These are phyloP conservation scores for Zygoascus hellenicus DNA, from an alignment of 1,139 yeast genomes.

Conservation along the genomic window DNA sequence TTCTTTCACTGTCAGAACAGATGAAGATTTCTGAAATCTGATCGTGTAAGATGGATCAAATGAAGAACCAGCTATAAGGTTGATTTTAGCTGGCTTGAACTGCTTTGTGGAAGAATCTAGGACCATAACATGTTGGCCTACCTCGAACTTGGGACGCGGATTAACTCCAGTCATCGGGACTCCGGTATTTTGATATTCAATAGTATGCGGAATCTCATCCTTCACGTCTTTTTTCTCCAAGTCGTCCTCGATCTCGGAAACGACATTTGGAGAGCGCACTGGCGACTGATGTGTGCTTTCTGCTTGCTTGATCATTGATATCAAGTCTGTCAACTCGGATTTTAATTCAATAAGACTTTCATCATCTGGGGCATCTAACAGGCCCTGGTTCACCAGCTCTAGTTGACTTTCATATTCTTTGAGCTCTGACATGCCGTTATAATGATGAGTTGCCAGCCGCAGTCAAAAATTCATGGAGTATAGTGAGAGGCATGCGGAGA, in stretches of 20 bases:
- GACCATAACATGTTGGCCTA: conserved; percentile 7
- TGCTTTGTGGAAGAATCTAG: conserved; percentile 26
- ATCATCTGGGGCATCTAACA: conserved; percentile 31
- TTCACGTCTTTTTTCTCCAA: too few species aligned
- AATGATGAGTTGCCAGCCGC: not conserved
- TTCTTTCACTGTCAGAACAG: conserved; percentile 27
- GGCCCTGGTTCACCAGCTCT: conserved; percentile 28
- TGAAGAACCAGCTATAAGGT: conserved; percentile 29
- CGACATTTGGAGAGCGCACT: not conserved
- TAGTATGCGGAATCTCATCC: too few species aligned
- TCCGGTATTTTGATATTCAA: too few species aligned
- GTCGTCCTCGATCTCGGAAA: not conserved
- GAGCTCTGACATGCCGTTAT: conserved; percentile 26
- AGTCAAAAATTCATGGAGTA: too few species aligned
- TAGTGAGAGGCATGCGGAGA: too few species aligned
- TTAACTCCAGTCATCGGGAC: too few species aligned
- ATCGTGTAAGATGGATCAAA: conserved; percentile 29
- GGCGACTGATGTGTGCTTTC: not conserved
- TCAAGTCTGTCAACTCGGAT: conserved; percentile 32
- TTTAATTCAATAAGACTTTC: conserved; percentile 29
- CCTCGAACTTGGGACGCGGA: not conserved
- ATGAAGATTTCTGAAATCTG: conserved; percentile 21
- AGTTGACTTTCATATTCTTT: conserved; percentile 34
- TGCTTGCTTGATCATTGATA: conserved; percentile 26
- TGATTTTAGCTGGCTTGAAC: conserved; percentile 27